These are phyloP conservation scores for Plasmopara halstedii DNA, from an alignment of 352 stramenopile genomes.

Conservation along the genomic window DNA sequence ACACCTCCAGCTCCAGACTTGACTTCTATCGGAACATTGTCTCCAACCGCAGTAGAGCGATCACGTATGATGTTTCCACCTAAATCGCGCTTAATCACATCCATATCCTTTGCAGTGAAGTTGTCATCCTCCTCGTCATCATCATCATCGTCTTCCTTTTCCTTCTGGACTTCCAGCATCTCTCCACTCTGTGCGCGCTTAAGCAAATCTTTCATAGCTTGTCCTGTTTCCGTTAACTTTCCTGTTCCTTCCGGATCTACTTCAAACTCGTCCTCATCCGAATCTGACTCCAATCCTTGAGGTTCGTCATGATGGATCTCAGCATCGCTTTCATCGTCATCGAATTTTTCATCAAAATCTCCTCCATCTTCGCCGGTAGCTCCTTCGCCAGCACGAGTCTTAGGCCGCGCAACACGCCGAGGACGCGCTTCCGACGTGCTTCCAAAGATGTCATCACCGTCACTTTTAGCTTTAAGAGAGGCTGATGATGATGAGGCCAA, in stretches of 20 bases:
- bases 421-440: constrained; percentile 39
- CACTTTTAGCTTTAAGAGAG: constrained; percentile 24
- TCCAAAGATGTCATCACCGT: constrained; percentile 59
- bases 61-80: constrained; percentile 77
- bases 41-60: constrained; percentile 24
- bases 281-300: constrained; percentile 59
- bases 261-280: constrained; percentile 71
- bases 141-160: constrained; percentile 50
- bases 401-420: constrained; percentile 40
- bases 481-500: constrained; percentile 9
- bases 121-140: constrained; percentile 55
- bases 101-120: constrained; percentile 76
- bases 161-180: constrained; percentile 47
- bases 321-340: constrained; percentile 80
- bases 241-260: constrained; percentile 57
- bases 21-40: constrained; percentile 11
- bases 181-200: constrained; percentile 71
- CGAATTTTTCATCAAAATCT: constrained; percentile 85
- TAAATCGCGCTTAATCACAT: constrained; percentile 70
- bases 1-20: constrained; percentile 20
- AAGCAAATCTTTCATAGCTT: constrained; percentile 80
- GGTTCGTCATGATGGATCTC: constrained; percentile 73
- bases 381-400: constrained; percentile 38
- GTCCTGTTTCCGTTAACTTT: constrained; percentile 74
- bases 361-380: constrained; percentile 73